Evolutionary conservation across 371 early-diverging fungal species (phyloP).

Genomic region (Globomyces sp.): DNA sequence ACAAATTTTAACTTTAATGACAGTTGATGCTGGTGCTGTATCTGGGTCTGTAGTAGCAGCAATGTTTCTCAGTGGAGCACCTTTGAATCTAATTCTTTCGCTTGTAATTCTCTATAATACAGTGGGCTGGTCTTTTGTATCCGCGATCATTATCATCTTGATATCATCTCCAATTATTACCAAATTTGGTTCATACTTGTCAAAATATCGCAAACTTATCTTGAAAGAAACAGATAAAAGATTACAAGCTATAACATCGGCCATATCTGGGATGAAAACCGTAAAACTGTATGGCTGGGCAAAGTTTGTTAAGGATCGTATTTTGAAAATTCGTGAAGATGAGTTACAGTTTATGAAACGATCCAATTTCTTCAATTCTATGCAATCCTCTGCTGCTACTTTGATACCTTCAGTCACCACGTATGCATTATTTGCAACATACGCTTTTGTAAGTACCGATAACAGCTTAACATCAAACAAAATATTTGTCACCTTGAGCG

Average conservation of each 20-base stretch:
- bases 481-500: constrained; percentile 11
- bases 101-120: constrained; percentile 22
- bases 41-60: neutral
- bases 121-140: constrained; percentile 38
- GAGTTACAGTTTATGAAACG: neutral
- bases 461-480: constrained; percentile 24
- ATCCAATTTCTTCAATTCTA: neutral
- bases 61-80: neutral
- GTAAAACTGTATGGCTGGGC: constrained; percentile 33
- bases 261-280: constrained; percentile 26
- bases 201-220: constrained; percentile 21
- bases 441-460: constrained; percentile 16
- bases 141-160: constrained; percentile 31
- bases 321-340: constrained; percentile 19
- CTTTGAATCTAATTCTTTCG: constrained; percentile 10
- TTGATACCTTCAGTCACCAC: constrained; percentile 11
- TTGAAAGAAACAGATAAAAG: constrained; percentile 32
- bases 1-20: constrained; percentile 38
- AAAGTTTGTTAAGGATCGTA: constrained; percentile 15
- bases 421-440: constrained; percentile 16
- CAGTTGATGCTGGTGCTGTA: constrained; percentile 24
- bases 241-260: constrained; percentile 28
- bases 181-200: constrained; percentile 18
- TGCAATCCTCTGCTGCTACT: neutral
- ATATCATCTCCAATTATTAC: constrained; percentile 17